Conservation (phyloP, 1,284 basidiomycete species). For the Heimioporus retisporus region DNA sequence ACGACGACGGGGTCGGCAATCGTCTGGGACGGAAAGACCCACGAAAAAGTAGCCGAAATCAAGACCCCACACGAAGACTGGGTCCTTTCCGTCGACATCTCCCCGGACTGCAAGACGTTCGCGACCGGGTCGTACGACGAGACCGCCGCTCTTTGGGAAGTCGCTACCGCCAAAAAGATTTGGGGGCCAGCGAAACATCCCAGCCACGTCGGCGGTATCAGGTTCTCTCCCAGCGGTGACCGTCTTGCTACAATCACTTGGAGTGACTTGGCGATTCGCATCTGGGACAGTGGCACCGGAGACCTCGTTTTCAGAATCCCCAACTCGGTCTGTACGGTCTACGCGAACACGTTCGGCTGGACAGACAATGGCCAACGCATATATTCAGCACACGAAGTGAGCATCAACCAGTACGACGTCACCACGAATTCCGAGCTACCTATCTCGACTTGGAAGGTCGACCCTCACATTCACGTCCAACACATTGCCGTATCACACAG, state of each 20-base stretch:
- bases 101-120: slow-evolving; percentile 16
- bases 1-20: slow-evolving; percentile 14
- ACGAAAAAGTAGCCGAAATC: slow-evolving; percentile 11
- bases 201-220: slow-evolving; percentile 6
- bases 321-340: slow-evolving; percentile 1
- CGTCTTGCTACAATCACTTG: slow-evolving; percentile 14
- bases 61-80: slow-evolving; percentile 11
- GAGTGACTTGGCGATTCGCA: slow-evolving; percentile 6
- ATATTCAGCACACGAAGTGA: slow-evolving; percentile 10
- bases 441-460: slow-evolving; percentile 8
- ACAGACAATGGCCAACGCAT: slow-evolving; percentile 12
- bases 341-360: slow-evolving; percentile 10
- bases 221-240: slow-evolving; percentile 14
- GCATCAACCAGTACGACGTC: slow-evolving; percentile 9
- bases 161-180: slow-evolving; percentile 1
- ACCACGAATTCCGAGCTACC: not conserved
- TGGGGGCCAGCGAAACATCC: slow-evolving; percentile 12
- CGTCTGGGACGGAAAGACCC: slow-evolving; percentile 7
- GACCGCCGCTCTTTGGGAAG: slow-evolving; percentile 9
- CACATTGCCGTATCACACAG: slow-evolving; percentile 9
- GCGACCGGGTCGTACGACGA: slow-evolving; percentile 16
- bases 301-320: slow-evolving; percentile 9
- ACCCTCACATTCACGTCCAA: slow-evolving; percentile 7
- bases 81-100: slow-evolving; percentile 16
- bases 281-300: slow-evolving; percentile 11